phyloP scores from a whole-genome alignment of 352 stramenopile species.

The Peronospora destructor region DNA sequence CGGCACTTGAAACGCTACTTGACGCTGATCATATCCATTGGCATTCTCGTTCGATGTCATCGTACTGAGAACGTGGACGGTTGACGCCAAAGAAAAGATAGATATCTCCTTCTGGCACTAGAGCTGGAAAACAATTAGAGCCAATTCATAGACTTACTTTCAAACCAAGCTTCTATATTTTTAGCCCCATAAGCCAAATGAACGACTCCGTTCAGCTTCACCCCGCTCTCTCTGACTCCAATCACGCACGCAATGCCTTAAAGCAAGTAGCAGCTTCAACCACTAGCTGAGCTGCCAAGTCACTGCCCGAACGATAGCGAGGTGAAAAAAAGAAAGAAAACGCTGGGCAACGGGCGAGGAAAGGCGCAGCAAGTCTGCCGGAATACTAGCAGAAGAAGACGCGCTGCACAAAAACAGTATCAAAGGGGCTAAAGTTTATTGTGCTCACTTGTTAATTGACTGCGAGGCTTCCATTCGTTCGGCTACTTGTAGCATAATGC shows the following conservation, averaged over 20 bases:
- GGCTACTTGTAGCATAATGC: conserved; percentile 6
- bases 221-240: conserved; percentile 3
- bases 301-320: neutral
- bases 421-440: too few relatives aligned
- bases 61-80: conserved; percentile 4
- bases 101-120: too few relatives aligned
- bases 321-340: conserved; percentile 19
- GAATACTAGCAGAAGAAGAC: conserved; percentile 15
- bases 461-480: conserved; percentile 1
- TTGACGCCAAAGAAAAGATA: neutral
- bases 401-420: neutral
- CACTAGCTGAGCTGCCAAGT: neutral
- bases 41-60: neutral
- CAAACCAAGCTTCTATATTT: conserved; percentile 8
- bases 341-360: conserved; percentile 24
- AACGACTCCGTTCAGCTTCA: conserved; percentile 9
- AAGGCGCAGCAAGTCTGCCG: conserved; percentile 20
- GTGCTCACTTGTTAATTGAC: conserved; percentile 7
- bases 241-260: neutral
- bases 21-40: neutral
- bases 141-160: neutral
- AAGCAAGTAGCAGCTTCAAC: too few relatives aligned
- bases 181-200: neutral
- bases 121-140: neutral
- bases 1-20: too few relatives aligned